Base-by-base conservation (phyloP, 257 asterid genomes). In the Leptodermis oblonga region DNA sequence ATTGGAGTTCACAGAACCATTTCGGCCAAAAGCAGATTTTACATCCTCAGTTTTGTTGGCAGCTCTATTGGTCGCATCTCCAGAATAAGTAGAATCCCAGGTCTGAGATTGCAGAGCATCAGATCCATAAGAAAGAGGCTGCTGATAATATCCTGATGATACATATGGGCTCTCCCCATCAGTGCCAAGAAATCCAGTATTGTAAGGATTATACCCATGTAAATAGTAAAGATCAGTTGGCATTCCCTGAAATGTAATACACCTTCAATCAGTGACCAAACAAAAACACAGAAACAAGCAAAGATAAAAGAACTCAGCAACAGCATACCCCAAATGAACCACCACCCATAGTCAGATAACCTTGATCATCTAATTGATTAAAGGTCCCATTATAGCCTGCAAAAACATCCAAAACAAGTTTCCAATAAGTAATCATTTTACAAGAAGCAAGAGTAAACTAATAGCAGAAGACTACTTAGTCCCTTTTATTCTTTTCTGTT, bases 131-230 rank as follows among this genome's bases (percentile, higher is more conserved):
- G 90, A 69, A 54, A 46, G 55, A 2, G 82, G 81, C 49, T 79
- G 90, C 74, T 78, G 89, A 68, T 74, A 74, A 77, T 79, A 87
- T 49, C 78, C 87, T 0, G 88, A 73, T 2, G 96, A 79, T 6
- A 72, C 17, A 69, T 82, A 82, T 0, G 89, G 72, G 71, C 82
- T 89, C 65, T 88, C 85, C 43, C 88, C 91, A 67, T 89, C 91
- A 34, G 69, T 67, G 4, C 89, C 83, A 71, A 85, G 63, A 70
- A 39, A 89, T 55, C 87, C 86, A 77, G 86, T n/a, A 30, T 83
- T 69, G 74, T 82, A 90, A 39, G 96, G 86, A 79, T 80, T 83
- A 66, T 82, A 82, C 54, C 92, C 82, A 48, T 94, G 94, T 77
- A 82, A 10, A 60, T 86, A 86, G 70, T 85, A 90, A 13, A 82